These are phyloP conservation scores for Xylariaceae sp. DNA, from an alignment of 2,329 filamentous ascomycete genomes.

Conservation along the genomic window DNA sequence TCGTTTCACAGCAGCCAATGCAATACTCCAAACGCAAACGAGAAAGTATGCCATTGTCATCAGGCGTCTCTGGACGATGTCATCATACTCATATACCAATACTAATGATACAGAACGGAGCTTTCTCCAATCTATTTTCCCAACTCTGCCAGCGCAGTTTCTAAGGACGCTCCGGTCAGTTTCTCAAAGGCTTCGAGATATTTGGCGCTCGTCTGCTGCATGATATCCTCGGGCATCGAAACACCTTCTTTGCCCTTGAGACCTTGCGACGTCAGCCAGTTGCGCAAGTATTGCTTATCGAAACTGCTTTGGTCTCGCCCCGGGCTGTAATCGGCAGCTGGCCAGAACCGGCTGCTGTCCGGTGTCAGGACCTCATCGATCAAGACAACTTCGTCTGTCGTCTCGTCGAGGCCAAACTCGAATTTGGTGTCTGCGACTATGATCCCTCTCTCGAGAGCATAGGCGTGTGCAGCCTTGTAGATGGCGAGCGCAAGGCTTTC, in stretches of 20 bases:
- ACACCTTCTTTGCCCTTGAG: slow-evolving; percentile 74
- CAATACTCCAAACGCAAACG: too few relatives aligned
- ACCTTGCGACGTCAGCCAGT: slow-evolving; percentile 63
- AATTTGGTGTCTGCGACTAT: slow-evolving; percentile 65
- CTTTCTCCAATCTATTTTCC: slow-evolving; percentile 1
- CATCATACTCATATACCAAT: too few relatives aligned
- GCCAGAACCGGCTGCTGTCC: slow-evolving; percentile 84
- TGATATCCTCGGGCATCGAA: slow-evolving; percentile 15
- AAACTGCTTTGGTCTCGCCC: slow-evolving; percentile 78
- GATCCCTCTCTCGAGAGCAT: slow-evolving; percentile 63
- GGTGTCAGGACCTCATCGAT: slow-evolving; percentile 82
- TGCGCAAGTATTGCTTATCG: slow-evolving; percentile 77
- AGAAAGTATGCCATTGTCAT: too few relatives aligned
- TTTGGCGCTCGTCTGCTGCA: slow-evolving; percentile 16
- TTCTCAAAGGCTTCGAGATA: slow-evolving; percentile 17
- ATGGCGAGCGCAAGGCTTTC: slow-evolving; percentile 61
- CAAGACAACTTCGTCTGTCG: slow-evolving; percentile 64
- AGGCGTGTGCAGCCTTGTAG: slow-evolving; percentile 59
- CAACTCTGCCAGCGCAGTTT: slow-evolving; percentile 13
- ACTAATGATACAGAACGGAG: too few relatives aligned
- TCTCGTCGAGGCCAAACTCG: slow-evolving; percentile 52
- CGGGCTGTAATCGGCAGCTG: slow-evolving; percentile 64
- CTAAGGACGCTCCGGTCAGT: slow-evolving; percentile 14
- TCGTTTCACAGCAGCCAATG: too few relatives aligned
- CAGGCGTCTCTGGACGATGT: too few relatives aligned